Evolutionary conservation across 116 monocot species (phyloP), one percentile per base, ranked within the genome.

Genomic region (Dioscorea cayenensis): DNA sequence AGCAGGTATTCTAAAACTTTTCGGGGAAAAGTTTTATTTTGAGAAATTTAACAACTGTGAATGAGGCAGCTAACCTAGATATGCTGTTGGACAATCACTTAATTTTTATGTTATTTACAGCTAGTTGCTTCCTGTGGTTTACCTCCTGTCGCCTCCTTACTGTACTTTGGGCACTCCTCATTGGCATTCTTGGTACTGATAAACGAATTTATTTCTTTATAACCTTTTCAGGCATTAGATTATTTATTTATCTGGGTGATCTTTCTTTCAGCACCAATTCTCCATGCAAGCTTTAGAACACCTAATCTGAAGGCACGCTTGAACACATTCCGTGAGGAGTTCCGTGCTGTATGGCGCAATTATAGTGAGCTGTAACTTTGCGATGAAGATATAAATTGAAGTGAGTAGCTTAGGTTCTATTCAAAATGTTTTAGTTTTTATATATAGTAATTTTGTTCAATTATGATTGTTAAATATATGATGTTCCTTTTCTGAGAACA

Each of bases 241-340:
- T 25, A 14, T 10, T n/a, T 28, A 12, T 28, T 51, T 51, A 12
- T 49, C 4, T 32, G 32, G 32, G 14, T 50, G 38, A 22, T 64
- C 27, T 60, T 3, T 79, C 25, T 67, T 64, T 70, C 72, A 97
- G 97, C 85, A 29, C 90, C 76, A 28, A 60, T 97, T 21, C 80
- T 90, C 48, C 97, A 97, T 86, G 97, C 93, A 63, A 97, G 93
- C 72, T 93, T 97, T 60, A 84, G 97, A 82, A 90, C 90, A 28
- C 97, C 97, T 22, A 97, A 97, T 76, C 65, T 97, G 73, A 97
- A 97, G 88, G 97, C 97, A 63, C 88, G 97, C 2, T 77, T 97
- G 32, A 97, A 92, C 73, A 97, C 97, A 71, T 97, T 93, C 79
- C 90, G 93, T 19, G 97, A 97, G 77, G 97, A 97, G 67, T 93